Percentiles rank a stretch among this genome's conserved stretches.
These are phyloP conservation scores for Nymphaea colorata DNA, from an alignment of 164 flowering plant genomes.

Conservation along the genomic window DNA sequence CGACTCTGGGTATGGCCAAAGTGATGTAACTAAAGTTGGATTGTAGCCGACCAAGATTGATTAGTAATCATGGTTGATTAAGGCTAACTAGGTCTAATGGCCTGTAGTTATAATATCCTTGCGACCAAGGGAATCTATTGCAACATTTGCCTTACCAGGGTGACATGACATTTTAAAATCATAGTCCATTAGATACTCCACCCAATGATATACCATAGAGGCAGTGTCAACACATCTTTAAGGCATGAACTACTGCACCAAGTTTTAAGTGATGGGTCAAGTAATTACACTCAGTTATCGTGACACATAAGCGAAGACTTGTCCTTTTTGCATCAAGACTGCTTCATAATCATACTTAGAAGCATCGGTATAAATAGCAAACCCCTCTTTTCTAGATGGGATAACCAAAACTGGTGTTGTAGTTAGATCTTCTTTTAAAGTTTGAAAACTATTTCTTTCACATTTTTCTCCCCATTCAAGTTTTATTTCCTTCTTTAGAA, in stretches of 20 bases:
- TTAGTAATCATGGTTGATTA: no score
- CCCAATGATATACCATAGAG: background rate
- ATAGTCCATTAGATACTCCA: constrained; percentile 1
- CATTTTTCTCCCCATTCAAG: background rate
- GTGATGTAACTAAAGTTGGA: no score
- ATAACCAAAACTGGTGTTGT: background rate
- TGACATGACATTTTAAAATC: background rate
- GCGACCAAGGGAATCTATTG: background rate
- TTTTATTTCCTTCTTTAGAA: background rate
- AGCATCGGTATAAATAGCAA: background rate
- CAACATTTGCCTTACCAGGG: background rate
- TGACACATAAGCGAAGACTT: background rate
- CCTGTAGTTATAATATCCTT: background rate
- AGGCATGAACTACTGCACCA: background rate
- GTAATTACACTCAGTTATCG: constrained; percentile 2
- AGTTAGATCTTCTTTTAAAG: background rate
- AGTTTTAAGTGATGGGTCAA: background rate
- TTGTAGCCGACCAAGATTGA: no score
- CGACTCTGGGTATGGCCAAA: no score
- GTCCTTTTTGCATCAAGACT: background rate
- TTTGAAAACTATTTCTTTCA: background rate
- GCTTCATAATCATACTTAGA: background rate
- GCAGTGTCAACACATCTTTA: constrained; percentile 3
- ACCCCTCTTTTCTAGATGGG: background rate
- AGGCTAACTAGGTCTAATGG: background rate